These are phyloP conservation scores for Clausena lansium DNA, from an alignment of 345 rosid species.

Conservation along the genomic window DNA sequence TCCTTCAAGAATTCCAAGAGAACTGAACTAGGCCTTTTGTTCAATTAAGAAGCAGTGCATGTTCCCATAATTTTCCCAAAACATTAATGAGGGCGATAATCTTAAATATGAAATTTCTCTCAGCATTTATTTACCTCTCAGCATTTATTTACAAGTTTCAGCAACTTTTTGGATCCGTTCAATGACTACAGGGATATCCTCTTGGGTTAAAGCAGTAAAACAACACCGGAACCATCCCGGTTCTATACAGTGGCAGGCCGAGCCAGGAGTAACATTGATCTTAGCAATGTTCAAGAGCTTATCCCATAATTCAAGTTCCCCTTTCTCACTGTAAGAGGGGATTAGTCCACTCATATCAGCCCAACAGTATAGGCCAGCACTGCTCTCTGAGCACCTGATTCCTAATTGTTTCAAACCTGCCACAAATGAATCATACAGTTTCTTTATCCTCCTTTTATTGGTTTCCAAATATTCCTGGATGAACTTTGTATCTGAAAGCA, in stretches of 20 bases:
- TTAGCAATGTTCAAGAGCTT: conserved; percentile 68
- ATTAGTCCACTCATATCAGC: conserved; percentile 78
- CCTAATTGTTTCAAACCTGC: conserved; percentile 59
- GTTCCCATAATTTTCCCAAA: background rate
- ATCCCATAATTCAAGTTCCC: conserved; percentile 80
- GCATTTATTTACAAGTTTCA: conserved; percentile 40
- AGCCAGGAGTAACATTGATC: conserved; percentile 84
- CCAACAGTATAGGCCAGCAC: conserved; percentile 87
- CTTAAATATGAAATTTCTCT: background rate
- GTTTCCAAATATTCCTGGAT: conserved; percentile 52
- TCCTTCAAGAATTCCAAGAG: conserved; percentile 16
- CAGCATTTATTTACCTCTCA: conserved; percentile 27
- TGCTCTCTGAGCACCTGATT: conserved; percentile 58
- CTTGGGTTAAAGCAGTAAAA: conserved; percentile 60
- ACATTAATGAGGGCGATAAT: background rate
- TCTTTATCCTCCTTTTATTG: conserved; percentile 51
- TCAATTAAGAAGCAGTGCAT: conserved; percentile 10
- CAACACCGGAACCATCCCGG: conserved; percentile 97
- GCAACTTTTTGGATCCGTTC: conserved; percentile 54
- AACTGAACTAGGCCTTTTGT: conserved; percentile 4
- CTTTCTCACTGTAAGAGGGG: conserved; percentile 72
- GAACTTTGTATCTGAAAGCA: conserved; percentile 71
- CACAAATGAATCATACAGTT: conserved; percentile 52
- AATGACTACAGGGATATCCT: conserved; percentile 61
- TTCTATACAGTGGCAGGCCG: conserved; percentile 89